These are phyloP conservation scores for Stachybotrys elegans DNA, from an alignment of 2,329 filamentous ascomycete genomes.

Conservation along the genomic window DNA sequence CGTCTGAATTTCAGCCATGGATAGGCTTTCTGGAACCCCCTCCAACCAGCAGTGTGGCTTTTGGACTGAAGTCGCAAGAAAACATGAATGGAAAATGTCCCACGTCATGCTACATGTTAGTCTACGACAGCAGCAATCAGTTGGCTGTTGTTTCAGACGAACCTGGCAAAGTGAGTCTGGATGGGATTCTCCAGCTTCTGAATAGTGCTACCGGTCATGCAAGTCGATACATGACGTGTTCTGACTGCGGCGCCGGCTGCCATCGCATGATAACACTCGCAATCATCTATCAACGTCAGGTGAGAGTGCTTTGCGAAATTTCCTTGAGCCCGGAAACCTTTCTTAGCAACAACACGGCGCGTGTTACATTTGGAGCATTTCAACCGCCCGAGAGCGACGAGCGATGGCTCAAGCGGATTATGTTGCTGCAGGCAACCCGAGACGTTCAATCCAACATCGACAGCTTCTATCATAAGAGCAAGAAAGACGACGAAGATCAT, in stretches of 20 bases:
- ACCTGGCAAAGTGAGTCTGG: neutral
- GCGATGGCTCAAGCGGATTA: neutral
- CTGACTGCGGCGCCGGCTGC: neutral
- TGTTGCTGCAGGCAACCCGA: neutral
- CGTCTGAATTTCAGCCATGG: neutral
- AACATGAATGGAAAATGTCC: neutral
- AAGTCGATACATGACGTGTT: neutral
- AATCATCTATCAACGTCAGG: neutral
- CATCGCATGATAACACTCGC: neutral
- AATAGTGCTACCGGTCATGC: neutral
- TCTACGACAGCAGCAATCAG: neutral
- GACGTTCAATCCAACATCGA: neutral
- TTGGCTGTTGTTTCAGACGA: neutral
- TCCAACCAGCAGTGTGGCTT: too few species aligned
- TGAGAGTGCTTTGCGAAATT: neutral
- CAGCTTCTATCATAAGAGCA: neutral
- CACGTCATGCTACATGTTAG: neutral
- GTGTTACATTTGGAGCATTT: neutral
- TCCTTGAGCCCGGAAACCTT: neutral
- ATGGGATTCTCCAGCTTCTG: neutral
- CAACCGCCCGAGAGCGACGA: neutral
- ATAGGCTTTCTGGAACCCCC: neutral
- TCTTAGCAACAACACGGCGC: neutral
- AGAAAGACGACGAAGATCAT: neutral
- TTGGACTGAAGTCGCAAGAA: neutral